phyloP scores from a whole-genome alignment of 164 flowering plant species.

The Nymphaea colorata region DNA sequence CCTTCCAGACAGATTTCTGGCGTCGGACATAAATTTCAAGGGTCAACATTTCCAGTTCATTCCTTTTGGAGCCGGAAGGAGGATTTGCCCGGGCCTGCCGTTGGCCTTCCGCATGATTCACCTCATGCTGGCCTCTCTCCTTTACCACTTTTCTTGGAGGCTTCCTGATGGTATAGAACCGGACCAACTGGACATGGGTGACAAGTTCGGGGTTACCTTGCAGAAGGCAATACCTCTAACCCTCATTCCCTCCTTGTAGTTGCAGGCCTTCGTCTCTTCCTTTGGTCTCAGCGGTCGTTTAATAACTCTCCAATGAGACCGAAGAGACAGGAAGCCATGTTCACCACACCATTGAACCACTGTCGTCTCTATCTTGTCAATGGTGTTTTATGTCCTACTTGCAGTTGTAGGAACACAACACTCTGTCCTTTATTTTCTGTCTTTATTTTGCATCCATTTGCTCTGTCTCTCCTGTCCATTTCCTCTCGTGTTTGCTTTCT shows the following conservation, averaged over 20 bases:
- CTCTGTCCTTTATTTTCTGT: too few relatives aligned
- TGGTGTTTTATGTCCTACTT: too few relatives aligned
- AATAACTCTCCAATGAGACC: too few relatives aligned
- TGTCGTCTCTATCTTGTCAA: too few relatives aligned
- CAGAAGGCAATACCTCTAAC: constrained; percentile 9
- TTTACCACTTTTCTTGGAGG: constrained; percentile 12
- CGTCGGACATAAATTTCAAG: constrained; percentile 7
- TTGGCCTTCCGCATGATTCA: constrained; percentile 10
- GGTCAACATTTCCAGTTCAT: constrained; percentile 12
- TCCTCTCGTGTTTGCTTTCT: too few relatives aligned
- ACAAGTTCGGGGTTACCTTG: constrained; percentile 12
- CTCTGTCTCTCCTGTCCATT: too few relatives aligned
- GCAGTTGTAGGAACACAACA: too few relatives aligned
- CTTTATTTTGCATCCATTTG: too few relatives aligned
- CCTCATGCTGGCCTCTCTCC: constrained; percentile 13
- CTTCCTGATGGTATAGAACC: constrained; percentile 6
- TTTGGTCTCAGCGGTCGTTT: too few relatives aligned
- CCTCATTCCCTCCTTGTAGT: constrained; percentile 4
- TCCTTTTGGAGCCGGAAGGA: constrained; percentile 17
- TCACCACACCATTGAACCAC: too few relatives aligned
- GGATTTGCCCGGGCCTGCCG: constrained; percentile 17
- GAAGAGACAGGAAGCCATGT: too few relatives aligned
- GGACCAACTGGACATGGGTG: constrained; percentile 14
- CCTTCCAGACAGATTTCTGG: constrained; percentile 16
- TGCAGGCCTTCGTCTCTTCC: too few relatives aligned